Evolutionary conservation across 345 rosid species (phyloP).

Genomic region (Acer yangbiense): DNA sequence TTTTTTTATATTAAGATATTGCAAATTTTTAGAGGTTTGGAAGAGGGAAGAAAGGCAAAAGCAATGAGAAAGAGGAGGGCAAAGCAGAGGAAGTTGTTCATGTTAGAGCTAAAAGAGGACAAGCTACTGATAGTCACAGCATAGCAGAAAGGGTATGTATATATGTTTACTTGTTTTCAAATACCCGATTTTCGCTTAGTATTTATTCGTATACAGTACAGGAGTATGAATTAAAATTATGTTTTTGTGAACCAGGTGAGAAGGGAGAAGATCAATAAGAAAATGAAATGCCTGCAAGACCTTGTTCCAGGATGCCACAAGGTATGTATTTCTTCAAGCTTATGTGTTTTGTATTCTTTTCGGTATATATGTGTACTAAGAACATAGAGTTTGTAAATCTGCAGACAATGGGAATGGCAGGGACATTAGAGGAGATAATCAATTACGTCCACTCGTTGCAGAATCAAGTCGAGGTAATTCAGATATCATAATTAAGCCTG

Average conservation of each 20-base stretch:
- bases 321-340: slow-evolving; percentile 16
- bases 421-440: slow-evolving; percentile 65
- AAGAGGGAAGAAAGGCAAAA: slow-evolving; percentile 41
- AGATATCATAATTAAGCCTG: not conserved
- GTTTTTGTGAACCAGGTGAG: slow-evolving; percentile 36
- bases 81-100: slow-evolving; percentile 49
- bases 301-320: slow-evolving; percentile 63
- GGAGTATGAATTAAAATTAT: not conserved
- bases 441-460: slow-evolving; percentile 70
- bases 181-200: not conserved
- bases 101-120: slow-evolving; percentile 62
- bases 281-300: slow-evolving; percentile 47
- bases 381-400: slow-evolving; percentile 9
- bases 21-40: slow-evolving; percentile 32
- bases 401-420: slow-evolving; percentile 77
- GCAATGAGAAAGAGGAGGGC: slow-evolving; percentile 27
- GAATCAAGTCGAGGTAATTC: slow-evolving; percentile 64
- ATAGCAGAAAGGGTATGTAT: slow-evolving; percentile 52
- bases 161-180: not conserved
- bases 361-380: not conserved
- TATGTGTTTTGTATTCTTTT: not conserved
- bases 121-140: slow-evolving; percentile 65
- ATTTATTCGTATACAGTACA: not conserved
- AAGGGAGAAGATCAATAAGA: slow-evolving; percentile 56
- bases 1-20: not conserved